Evolutionary conservation across 768 basidiomycete genomes (phyloP).

Genomic region (Punctularia strigosozonata): DNA sequence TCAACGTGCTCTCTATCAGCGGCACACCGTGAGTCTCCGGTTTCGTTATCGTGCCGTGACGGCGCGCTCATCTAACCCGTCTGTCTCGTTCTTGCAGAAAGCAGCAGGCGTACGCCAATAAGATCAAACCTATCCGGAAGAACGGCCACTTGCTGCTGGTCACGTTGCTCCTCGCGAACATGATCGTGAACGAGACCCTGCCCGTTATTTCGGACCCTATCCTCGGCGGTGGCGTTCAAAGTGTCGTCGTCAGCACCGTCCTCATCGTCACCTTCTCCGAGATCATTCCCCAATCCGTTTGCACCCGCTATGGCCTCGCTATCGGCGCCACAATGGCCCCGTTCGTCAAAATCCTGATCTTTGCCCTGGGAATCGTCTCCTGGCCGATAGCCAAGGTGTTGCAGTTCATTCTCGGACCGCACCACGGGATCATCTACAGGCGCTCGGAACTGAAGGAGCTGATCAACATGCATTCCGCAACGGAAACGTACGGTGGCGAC

Average conservation of each 20-base stretch:
- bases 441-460: slow-evolving; percentile 72
- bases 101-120: slow-evolving; percentile 71
- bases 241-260: slow-evolving; percentile 73
- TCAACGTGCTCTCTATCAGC: slow-evolving; percentile 76
- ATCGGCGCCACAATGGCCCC: slow-evolving; percentile 81
- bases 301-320: slow-evolving; percentile 81
- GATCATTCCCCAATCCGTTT: slow-evolving; percentile 89
- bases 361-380: slow-evolving; percentile 57
- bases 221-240: slow-evolving; percentile 66
- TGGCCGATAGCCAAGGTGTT: slow-evolving; percentile 84
- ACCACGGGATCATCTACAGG: slow-evolving; percentile 88
- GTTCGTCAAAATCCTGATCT: slow-evolving; percentile 57
- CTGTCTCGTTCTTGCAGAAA: slow-evolving; percentile 29
- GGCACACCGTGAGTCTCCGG: slow-evolving; percentile 58
- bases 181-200: slow-evolving; percentile 85
- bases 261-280: slow-evolving; percentile 85
- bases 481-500: slow-evolving; percentile 71
- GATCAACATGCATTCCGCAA: slow-evolving; percentile 76
- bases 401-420: slow-evolving; percentile 64
- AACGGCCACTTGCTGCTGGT: slow-evolving; percentile 78
- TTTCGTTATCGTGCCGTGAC: no score
- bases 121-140: slow-evolving; percentile 78
- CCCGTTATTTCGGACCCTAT: slow-evolving; percentile 75
- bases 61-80: no score
- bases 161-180: slow-evolving; percentile 75